Conservation (phyloP, 2,329 filamentous ascomycete genomes). For the Talaromyces sp. region DNA sequence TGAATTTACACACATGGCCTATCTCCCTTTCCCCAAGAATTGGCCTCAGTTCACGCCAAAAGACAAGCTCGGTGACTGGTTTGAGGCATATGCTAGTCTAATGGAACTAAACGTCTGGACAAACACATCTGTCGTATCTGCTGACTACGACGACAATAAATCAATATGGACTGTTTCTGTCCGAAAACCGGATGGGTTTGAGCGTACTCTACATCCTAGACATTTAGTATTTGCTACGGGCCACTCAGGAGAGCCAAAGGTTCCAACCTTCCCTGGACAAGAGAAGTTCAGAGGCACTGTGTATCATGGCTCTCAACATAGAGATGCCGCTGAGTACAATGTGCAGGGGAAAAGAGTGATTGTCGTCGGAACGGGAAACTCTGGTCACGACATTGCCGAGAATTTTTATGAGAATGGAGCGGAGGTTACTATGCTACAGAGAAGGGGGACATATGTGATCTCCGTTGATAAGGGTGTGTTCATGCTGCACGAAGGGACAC, state of each 20-base stretch:
- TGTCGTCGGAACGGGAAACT: constrained; percentile 50
- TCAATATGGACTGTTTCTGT: constrained; percentile 40
- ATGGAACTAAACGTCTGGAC: constrained; percentile 51
- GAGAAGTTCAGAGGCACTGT: constrained; percentile 42
- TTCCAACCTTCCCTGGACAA: constrained; percentile 42
- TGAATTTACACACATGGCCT: constrained; percentile 38
- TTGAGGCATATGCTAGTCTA: constrained; percentile 47
- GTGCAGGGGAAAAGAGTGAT: constrained; percentile 45
- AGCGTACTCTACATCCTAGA: constrained; percentile 34
- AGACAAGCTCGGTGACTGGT: constrained; percentile 49
- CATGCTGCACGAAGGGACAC: constrained; percentile 44
- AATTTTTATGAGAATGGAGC: constrained; percentile 50
- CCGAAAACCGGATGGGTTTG: constrained; percentile 21
- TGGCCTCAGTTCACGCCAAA: constrained; percentile 45
- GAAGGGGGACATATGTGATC: constrained; percentile 50
- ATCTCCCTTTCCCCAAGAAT: constrained; percentile 41
- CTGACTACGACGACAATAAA: constrained; percentile 37
- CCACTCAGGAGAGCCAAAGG: constrained; percentile 40
- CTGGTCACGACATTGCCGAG: constrained; percentile 51
- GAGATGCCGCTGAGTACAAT: constrained; percentile 37
- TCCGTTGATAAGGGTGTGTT: constrained; percentile 44
- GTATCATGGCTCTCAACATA: constrained; percentile 46
- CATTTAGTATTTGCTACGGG: constrained; percentile 51
- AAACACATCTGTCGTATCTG: constrained; percentile 38
- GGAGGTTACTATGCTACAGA: constrained; percentile 54